Evolutionary conservation across 805 yeast species (phyloP).

Genomic region (Hagleromyces aurorensis): DNA sequence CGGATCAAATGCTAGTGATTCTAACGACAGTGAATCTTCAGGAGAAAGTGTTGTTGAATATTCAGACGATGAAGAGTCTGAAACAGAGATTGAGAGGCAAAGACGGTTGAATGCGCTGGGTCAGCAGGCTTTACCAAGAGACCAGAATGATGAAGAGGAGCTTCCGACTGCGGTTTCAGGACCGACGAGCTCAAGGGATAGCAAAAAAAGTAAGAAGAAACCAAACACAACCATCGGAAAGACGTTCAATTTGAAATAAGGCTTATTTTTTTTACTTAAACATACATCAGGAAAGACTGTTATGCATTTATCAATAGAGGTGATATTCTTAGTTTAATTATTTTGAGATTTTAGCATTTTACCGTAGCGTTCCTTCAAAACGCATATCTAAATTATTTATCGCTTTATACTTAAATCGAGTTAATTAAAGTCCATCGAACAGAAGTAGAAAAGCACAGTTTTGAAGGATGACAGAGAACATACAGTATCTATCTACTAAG

Average conservation of each 20-base stretch:
- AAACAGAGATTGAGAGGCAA: conserved; percentile 58
- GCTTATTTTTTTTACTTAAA: too few relatives aligned
- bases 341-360: too few relatives aligned
- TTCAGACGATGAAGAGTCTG: conserved; percentile 29
- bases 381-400: too few relatives aligned
- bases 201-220: conserved; percentile 8
- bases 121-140: conserved; percentile 32
- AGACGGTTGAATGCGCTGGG: conserved; percentile 58
- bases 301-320: too few relatives aligned
- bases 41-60: conserved; percentile 15
- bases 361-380: too few relatives aligned
- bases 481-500: too few relatives aligned
- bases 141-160: conserved; percentile 45
- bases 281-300: too few relatives aligned
- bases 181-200: conserved; percentile 3
- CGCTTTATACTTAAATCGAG: too few relatives aligned
- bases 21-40: conserved; percentile 22
- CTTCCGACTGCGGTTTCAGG: conserved; percentile 11
- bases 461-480: too few relatives aligned
- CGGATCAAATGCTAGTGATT: conserved; percentile 8
- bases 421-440: too few relatives aligned
- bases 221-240: conserved; percentile 13
- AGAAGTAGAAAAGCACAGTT: too few relatives aligned
- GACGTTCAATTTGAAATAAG: conserved; percentile 9
- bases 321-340: too few relatives aligned